Base-by-base conservation (phyloP, 176 grass and related monocot species). In the Lolium rigidum region DNA sequence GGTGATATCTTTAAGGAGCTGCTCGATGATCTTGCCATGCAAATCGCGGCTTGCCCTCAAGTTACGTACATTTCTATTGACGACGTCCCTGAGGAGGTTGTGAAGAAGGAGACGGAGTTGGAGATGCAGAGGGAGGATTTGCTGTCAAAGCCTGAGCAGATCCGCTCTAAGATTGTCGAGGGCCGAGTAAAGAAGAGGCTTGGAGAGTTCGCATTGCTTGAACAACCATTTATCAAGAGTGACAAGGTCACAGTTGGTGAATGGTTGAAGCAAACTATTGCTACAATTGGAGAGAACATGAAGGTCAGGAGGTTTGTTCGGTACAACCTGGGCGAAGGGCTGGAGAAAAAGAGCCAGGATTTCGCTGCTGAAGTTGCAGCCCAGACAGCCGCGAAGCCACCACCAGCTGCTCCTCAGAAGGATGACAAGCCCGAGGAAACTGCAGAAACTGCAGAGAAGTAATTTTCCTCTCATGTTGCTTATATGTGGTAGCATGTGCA, bases 61-160 rank as follows among this genome's bases (percentile, higher is more conserved):
- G 97, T 96, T 22, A 78, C 70, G 60, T 99, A 91, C 76, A 74
- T 96, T 83, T 89, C 86, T 83, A 94, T 92, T 11, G 97, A 91
- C 8, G 97, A 99, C 2, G 90, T 99, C n/a, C 97, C 97, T n/a
- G 92, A 91, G 80, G 97, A 93, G 71, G 82, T 87, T 70, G 85
- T 85, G 80, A 91, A 87, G 67, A 98, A 93, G 92, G 97, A 99
- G 54, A 99, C 81, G 4, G 94, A 94, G 80, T 81, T 99, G 87
- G 97, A 99, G 59, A 99, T 99, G 92, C 92, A 96, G 86, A 92
- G 92, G 85, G 97, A 99, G 70, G 97, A 99, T 73, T 87, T 96
- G 70, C 81, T 87, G 59, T 89, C 84, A 59, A 96, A 99, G 85
- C 97, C 97, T 25, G 92, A 96, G 76, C 90, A 96, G 76, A 92